Base-by-base conservation (phyloP, 345 rosid species). In the Eucalyptus regnans region DNA sequence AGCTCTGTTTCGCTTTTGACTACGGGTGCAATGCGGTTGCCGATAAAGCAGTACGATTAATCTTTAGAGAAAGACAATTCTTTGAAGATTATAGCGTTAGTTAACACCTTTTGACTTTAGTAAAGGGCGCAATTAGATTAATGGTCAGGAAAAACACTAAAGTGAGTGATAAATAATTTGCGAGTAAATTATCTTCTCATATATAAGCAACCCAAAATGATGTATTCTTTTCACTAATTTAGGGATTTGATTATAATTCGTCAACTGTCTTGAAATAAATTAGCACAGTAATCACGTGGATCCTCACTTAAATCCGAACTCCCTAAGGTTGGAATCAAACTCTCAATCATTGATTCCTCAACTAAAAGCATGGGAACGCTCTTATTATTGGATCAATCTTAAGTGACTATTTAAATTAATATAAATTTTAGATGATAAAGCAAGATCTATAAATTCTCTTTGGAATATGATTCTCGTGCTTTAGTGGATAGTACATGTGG, bases 211-310 rank as follows among this genome's bases (percentile, higher is more conserved):
- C 37, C 5, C 3, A 6, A 37, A 68, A 68, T 17, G 12, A 10
- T 18, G 4, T 33, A 33, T 33, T 9, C 3, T 33, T 37, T 33
- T 71, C 3, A 18, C 2, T 37, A 33, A 68, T 68, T 33, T 20
- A 37, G 4, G 8, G 0, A 37, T 76, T 9, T 9, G 1, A 10
- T 1, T 37, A 12, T 76, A 11, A 3, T 41, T 76, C 0, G 1
- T 0, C 0, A 3, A 0, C 9, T 76, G 0, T 10, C 2, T 37
- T 1, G 0, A 76, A 76, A 10, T 12, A 5, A 37, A 37, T 3
- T 76, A 0, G 8, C 3, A 0, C 1, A 10, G 0, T 12, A 37
- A 41, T 3, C 1, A 0, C 0, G 0, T 0, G 5, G 8, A 52
- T 5, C 7, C 29, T 11, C 6, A 71, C 25, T 71, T 37, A 17